Evolutionary conservation across 2,329 filamentous ascomycete genomes (phyloP).

Genomic region (Polytolypa hystricis): DNA sequence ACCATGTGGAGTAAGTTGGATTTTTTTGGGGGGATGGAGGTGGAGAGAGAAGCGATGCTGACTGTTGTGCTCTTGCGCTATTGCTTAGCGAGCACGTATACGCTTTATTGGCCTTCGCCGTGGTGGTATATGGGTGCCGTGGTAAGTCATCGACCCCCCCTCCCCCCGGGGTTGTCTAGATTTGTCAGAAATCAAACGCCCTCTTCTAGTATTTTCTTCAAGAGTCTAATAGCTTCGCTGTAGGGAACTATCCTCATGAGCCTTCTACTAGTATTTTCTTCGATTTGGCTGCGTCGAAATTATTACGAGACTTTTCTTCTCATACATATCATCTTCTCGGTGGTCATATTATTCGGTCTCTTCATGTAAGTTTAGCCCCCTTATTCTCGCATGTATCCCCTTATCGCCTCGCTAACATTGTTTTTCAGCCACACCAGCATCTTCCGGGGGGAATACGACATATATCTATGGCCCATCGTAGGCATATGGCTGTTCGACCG

Average conservation of each 20-base stretch:
- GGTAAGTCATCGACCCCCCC: slow-evolving; percentile 13
- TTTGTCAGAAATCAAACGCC: no score
- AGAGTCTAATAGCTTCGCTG: no score
- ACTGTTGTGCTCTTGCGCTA: not conserved
- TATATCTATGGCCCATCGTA: slow-evolving; percentile 38
- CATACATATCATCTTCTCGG: slow-evolving; percentile 26
- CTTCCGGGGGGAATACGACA: slow-evolving; percentile 34
- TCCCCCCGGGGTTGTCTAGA: no score
- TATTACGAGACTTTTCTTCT: slow-evolving; percentile 34
- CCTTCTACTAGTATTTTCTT: slow-evolving; percentile 29
- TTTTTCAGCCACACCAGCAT: slow-evolving; percentile 33
- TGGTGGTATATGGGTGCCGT: slow-evolving; percentile 17
- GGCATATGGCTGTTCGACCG: slow-evolving; percentile 39
- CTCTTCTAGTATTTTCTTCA: no score
- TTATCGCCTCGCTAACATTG: no score
- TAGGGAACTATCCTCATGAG: slow-evolving; percentile 25
- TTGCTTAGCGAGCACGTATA: slow-evolving; percentile 8
- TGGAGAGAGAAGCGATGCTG: not conserved
- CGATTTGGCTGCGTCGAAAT: slow-evolving; percentile 31
- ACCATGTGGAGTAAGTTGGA: slow-evolving; percentile 14
- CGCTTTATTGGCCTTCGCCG: slow-evolving; percentile 9
- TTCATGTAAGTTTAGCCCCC: slow-evolving; percentile 27
- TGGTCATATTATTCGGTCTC: slow-evolving; percentile 31
- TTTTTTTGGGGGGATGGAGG: not conserved
- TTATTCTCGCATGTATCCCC: not conserved